Evolutionary conservation across 2,329 filamentous ascomycete genomes (phyloP).

Genomic region (Aspergillus piperis): DNA sequence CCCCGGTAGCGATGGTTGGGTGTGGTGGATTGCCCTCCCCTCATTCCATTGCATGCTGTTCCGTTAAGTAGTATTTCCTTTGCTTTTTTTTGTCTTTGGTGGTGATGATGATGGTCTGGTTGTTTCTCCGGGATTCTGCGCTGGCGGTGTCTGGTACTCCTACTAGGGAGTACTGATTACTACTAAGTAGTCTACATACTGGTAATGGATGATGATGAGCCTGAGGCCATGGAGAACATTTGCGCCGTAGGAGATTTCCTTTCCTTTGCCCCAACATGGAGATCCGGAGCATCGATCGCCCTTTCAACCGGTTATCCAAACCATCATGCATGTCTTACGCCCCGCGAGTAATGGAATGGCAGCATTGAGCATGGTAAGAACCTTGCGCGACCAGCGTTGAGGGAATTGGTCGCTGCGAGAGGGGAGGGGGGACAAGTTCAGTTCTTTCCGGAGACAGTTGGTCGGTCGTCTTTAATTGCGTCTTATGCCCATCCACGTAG

Average conservation of each 20-base stretch:
- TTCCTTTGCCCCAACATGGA: background rate
- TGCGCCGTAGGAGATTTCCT: constrained; percentile 3
- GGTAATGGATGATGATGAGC: no score
- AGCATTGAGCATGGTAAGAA: constrained; percentile 2
- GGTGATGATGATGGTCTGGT: background rate
- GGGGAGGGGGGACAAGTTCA: background rate
- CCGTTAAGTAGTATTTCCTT: background rate
- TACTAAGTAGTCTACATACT: no score
- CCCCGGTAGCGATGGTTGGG: background rate
- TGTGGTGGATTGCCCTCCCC: background rate
- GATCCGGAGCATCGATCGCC: constrained; percentile 6
- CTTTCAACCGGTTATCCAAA: constrained; percentile 1
- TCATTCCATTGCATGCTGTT: no score
- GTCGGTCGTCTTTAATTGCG: background rate
- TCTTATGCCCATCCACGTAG: no score
- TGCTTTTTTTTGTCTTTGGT: background rate
- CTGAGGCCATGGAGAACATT: background rate
- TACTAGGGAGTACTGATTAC: no score
- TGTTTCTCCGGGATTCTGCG: no score
- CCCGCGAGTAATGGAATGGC: constrained; percentile 2
- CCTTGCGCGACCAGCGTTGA: background rate
- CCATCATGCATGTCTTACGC: constrained; percentile 6
- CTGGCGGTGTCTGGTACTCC: no score
- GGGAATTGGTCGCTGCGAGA: background rate
- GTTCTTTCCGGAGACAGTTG: background rate